Base-by-base conservation (phyloP, 2,329 filamentous ascomycete genomes). In the Colletotrichum chlorophyti region DNA sequence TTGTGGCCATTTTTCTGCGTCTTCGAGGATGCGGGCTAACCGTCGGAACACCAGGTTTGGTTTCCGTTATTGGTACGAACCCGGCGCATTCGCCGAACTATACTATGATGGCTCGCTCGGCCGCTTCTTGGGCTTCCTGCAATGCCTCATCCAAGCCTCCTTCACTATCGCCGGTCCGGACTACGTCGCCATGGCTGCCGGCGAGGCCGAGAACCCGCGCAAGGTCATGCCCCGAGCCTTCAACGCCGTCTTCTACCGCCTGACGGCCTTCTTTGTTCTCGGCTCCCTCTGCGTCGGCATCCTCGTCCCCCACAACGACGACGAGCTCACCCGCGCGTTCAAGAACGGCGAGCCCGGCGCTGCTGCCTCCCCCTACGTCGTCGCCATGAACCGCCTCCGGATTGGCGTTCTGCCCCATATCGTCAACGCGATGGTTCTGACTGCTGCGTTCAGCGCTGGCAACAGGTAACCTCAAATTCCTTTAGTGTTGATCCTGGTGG, bases 1-100 rank as follows among this genome's bases (percentile, higher is more conserved):
- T 91, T 62, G 91, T 90, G 62, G 91, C 91, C 1, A 93, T 93
- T n/a, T n/a, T n/a, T n/a, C n/a, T n/a, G n/a, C n/a, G n/a, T n/a
- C n/a, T n/a, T n/a, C n/a, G n/a, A 69, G 81, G 70, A 0, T 85
- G n/a, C n/a, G n/a, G n/a, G n/a, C n/a, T n/a, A n/a, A n/a, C n/a
- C n/a, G n/a, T n/a, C n/a, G n/a, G n/a, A n/a, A n/a, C n/a, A n/a
- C n/a, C n/a, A 78, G 83, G 0, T 91, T 91, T 62, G 91, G 91
- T 1, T 94, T 94, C 69, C 81, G 71, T 0, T 86, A 83, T 70
- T 89, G 86, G 85, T 77, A 81, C 4, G 75, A 83, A 0, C 91
- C 90, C 0, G 91, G 91, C 1, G 79, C 90, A 0, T 93, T 94
- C 69, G 82, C 83, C 3, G 82, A 87, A 61, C 80, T 88, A 43